Conservation (phyloP, 2,329 filamentous ascomycete species). For the Monosporascus sp. region DNA sequence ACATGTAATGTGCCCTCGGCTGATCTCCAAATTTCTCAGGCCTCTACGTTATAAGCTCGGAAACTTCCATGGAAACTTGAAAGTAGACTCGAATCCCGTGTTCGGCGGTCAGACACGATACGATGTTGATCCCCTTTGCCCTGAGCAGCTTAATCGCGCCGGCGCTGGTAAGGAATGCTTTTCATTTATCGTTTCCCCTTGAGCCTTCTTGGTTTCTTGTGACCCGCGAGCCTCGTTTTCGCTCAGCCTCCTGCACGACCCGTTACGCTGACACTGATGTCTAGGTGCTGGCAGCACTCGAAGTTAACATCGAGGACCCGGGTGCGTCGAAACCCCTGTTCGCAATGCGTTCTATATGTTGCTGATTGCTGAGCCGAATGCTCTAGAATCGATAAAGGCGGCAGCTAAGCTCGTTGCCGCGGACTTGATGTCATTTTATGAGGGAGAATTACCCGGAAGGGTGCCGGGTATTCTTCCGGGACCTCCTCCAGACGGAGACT, state of each 20-base stretch:
- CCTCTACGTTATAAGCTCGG: no score
- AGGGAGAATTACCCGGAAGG: conserved; percentile 36
- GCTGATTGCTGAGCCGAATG: not conserved
- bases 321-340: conserved; percentile 12
- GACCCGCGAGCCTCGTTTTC: no score
- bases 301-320: conserved; percentile 20
- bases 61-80: no score
- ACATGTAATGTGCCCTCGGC: no score
- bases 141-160: not conserved
- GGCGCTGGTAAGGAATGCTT: not conserved
- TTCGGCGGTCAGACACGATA: not conserved
- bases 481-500: conserved; percentile 21
- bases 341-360: not conserved
- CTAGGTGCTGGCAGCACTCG: conserved; percentile 17
- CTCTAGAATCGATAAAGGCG: conserved; percentile 21
- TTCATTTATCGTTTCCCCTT: conserved; percentile 3
- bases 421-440: conserved; percentile 22
- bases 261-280: not conserved
- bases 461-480: conserved; percentile 27
- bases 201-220: no score
- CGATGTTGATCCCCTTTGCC: not conserved
- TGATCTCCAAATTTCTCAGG: no score
- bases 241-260: not conserved
- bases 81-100: no score
- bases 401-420: conserved; percentile 21